A percentile compares a stretch with the other conserved stretches of the same genome.
phyloP scores from a whole-genome alignment of 1,284 basidiomycete genomes.

The Ustilago nuda region DNA sequence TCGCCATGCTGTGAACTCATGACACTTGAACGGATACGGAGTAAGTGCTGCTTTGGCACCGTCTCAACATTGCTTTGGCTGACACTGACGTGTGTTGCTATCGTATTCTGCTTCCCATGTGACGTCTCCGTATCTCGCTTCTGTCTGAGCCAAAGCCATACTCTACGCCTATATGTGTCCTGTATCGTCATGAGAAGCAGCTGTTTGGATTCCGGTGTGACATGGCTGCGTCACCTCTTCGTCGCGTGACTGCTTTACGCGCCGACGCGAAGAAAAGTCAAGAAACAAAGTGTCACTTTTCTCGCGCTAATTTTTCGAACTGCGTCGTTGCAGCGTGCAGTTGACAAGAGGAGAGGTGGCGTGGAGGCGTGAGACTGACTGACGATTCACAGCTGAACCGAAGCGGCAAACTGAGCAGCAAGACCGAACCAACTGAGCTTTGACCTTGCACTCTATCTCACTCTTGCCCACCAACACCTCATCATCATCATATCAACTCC shows the following conservation, averaged over 20 bases:
- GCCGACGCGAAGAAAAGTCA: slow-evolving; percentile 13
- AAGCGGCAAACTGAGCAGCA: slow-evolving; percentile 14
- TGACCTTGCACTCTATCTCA: neutral
- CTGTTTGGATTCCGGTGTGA: neutral
- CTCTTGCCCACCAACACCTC: neutral
- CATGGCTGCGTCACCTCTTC: slow-evolving; percentile 1
- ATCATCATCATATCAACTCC: neutral
- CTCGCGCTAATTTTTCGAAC: slow-evolving; percentile 4
- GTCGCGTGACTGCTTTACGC: slow-evolving; percentile 47
- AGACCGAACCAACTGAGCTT: slow-evolving; percentile 4
- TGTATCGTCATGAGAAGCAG: neutral
- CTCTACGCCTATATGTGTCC: neutral
- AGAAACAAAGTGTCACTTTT: slow-evolving; percentile 36
- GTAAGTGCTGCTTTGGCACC: neutral
- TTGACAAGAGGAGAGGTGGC: neutral
- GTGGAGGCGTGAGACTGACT: neutral
- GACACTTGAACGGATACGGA: neutral
- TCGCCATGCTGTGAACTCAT: neutral
- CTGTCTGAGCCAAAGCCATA: neutral
- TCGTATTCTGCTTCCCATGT: neutral
- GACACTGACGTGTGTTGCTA: neutral
- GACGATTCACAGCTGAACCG: slow-evolving; percentile 6
- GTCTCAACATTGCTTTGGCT: neutral
- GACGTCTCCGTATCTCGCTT: neutral
- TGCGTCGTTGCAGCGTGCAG: slow-evolving; percentile 17